Evolutionary conservation across 2,329 filamentous ascomycete genomes (phyloP).

Genomic region (Sclerotinia spermophila): DNA sequence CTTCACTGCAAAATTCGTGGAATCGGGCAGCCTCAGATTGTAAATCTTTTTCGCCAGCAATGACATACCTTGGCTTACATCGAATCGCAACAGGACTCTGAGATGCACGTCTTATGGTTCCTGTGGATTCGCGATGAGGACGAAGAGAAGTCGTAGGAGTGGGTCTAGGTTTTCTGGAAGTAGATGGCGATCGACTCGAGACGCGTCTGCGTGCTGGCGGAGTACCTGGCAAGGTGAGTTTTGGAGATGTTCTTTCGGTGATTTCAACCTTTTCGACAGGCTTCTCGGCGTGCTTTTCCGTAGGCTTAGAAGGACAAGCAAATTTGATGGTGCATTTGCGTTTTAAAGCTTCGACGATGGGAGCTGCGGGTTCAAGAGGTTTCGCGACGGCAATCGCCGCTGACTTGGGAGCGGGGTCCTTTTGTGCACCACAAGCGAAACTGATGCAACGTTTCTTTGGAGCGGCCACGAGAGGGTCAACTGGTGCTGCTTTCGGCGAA

Average conservation of each 20-base stretch:
- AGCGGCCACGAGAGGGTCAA: slow-evolving; percentile 54
- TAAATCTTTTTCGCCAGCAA: slow-evolving; percentile 33
- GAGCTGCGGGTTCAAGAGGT: slow-evolving; percentile 32
- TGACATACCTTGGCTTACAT: slow-evolving; percentile 37
- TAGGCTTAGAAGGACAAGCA: slow-evolving; percentile 58
- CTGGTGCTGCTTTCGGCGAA: slow-evolving; percentile 44
- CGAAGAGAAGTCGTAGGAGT: slow-evolving; percentile 18
- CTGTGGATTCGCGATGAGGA: slow-evolving; percentile 29
- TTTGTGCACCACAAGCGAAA: slow-evolving; percentile 73
- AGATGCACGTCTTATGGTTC: slow-evolving; percentile 38
- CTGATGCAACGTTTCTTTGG: slow-evolving; percentile 86
- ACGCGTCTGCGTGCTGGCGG: slow-evolving; percentile 23
- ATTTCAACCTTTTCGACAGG: slow-evolving; percentile 1
- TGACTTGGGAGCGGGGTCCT: slow-evolving; percentile 43
- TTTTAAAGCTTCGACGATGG: slow-evolving; percentile 41
- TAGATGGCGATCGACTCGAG: slow-evolving; percentile 31
- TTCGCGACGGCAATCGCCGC: slow-evolving; percentile 35
- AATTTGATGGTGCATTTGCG: slow-evolving; percentile 69
- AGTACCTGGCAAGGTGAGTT: slow-evolving; percentile 20
- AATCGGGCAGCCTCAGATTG: slow-evolving; percentile 60
- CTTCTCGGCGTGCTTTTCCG: slow-evolving; percentile 35
- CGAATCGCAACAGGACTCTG: slow-evolving; percentile 41
- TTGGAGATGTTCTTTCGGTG: neutral
- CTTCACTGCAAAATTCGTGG: slow-evolving; percentile 87
- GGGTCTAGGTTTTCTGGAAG: slow-evolving; percentile 32